Evolutionary conservation across 345 rosid genomes (phyloP), one percentile per base, ranked within the genome.

Genomic region (Salix dunnii): DNA sequence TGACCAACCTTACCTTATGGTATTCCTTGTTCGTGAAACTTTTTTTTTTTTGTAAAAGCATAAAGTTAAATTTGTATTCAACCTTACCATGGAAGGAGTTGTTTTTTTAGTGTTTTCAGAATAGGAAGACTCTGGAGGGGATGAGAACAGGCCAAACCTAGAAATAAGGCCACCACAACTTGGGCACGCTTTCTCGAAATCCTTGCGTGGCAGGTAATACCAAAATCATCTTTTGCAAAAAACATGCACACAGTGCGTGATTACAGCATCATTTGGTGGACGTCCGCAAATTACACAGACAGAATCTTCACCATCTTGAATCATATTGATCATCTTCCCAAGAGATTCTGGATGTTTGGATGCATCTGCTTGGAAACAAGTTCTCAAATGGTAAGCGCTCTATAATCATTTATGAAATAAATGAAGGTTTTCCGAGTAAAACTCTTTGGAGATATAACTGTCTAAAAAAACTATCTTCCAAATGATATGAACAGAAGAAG

Each of bases 221-320:
- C 43, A 40, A 10, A 40, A 10, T 13, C 43, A 40, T 2, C 14
- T 10, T 88, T 85, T 89, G 90, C 69, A 87, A 84, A 77, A 92
- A 91, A 85, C 97, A 94, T 42, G 83, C 28, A 28, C 84, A 83
- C 98, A 92, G 14, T 89, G 40, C 30, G 98, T 92, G 43, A 94
- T 91, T 68, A 92, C 78, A 61, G 88, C 75, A 68, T 88, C 87
- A 31, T 67, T 78, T 58, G 94, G 92, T 2, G 94, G 92, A 61
- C 86, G 90, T 68, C 91, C 87, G 87, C 98, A 92, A 46, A 94
- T 91, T 0, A 93, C 97, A 81, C 98, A 94, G 75, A 91, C 97
- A 67, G 89, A 87, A 83, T 94, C 97, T 84, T 94, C 98, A 49
- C 95, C 90, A 82, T 91, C 98, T 90, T 92, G 97, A 76, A 92